Percentiles rank a stretch among this genome's conserved stretches.
Conservation (phyloP, 2,329 filamentous ascomycete species). For the Ceratocystis diversiconidia region DNA sequence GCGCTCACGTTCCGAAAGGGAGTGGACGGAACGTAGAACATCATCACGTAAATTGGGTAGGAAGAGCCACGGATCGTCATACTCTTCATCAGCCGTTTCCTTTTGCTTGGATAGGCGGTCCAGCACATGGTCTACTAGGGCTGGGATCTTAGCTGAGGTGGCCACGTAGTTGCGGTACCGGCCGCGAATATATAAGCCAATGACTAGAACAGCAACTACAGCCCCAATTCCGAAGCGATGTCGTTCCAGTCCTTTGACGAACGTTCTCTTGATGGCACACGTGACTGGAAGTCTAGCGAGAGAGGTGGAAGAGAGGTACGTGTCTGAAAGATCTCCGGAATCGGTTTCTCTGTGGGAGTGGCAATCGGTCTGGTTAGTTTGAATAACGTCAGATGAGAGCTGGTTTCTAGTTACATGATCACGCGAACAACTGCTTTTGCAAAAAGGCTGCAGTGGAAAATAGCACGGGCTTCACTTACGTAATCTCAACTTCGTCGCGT, state of each 20-base stretch:
- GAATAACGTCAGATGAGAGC: constrained; percentile 32
- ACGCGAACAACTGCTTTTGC: constrained; percentile 21
- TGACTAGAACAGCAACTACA: constrained; percentile 38
- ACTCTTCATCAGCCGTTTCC: constrained; percentile 53
- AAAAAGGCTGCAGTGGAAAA: constrained; percentile 16
- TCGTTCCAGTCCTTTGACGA: constrained; percentile 69
- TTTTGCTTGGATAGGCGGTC: constrained; percentile 74
- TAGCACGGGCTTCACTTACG: constrained; percentile 34
- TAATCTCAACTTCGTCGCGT: constrained; percentile 45
- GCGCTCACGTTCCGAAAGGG: constrained; percentile 56
- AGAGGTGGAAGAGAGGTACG: constrained; percentile 67
- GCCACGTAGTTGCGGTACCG: constrained; percentile 48
- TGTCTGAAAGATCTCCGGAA: constrained; percentile 46
- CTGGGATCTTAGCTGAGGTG: constrained; percentile 60
- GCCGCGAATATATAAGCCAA: constrained; percentile 48
- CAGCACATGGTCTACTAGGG: constrained; percentile 70
- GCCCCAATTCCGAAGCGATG: constrained; percentile 73
- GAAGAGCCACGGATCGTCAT: constrained; percentile 67
- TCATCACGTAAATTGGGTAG: constrained; percentile 85
- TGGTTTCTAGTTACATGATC: constrained; percentile 18
- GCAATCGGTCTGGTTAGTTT: constrained; percentile 77
- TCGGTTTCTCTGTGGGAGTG: constrained; percentile 56
- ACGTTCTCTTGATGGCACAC: constrained; percentile 64
- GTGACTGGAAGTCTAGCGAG: constrained; percentile 80
- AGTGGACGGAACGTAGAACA: constrained; percentile 70